These are phyloP conservation scores for Emergomyces pasteurianus DNA, from an alignment of 2,329 filamentous ascomycete genomes.

Conservation along the genomic window DNA sequence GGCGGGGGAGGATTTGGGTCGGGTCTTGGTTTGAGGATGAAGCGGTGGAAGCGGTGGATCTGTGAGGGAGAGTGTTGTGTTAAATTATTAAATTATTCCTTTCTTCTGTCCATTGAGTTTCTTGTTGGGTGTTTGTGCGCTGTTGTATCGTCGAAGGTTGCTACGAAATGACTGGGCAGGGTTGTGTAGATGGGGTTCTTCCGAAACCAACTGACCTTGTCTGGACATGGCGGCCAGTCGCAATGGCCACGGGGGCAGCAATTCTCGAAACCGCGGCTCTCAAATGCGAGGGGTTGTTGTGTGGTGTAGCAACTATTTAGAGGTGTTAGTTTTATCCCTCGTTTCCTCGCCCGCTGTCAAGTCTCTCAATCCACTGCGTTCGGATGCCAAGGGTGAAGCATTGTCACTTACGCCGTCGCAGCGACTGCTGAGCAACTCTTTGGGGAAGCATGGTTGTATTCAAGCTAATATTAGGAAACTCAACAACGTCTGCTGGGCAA, in stretches of 20 bases:
- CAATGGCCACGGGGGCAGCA: slow-evolving; percentile 33
- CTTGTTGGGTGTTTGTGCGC: not conserved
- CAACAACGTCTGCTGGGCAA: not conserved
- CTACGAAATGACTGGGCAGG: not conserved
- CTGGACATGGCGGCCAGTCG: slow-evolving; percentile 32
- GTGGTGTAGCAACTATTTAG: slow-evolving; percentile 31
- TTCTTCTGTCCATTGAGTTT: slow-evolving; percentile 2
- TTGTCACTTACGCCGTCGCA: slow-evolving; percentile 35
- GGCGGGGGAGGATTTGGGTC: slow-evolving; percentile 56
- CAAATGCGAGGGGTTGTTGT: slow-evolving; percentile 33
- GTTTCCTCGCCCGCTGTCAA: not conserved
- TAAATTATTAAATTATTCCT: not conserved
- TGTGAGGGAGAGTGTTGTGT: slow-evolving; percentile 8
- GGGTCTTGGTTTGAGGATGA: slow-evolving; percentile 21
- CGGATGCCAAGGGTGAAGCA: not conserved
- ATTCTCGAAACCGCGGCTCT: slow-evolving; percentile 31
- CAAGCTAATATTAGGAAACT: not conserved
- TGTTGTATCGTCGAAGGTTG: not conserved
- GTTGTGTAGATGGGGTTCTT: not conserved
- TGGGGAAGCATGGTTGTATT: slow-evolving; percentile 34
- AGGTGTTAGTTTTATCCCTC: slow-evolving; percentile 10
- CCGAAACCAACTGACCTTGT: slow-evolving; percentile 26
- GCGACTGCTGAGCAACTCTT: slow-evolving; percentile 36
- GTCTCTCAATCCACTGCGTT: not conserved
- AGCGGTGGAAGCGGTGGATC: slow-evolving; percentile 11